phyloP scores from a whole-genome alignment of 2,329 filamentous ascomycete species.

The Botrytis hyacinthi region DNA sequence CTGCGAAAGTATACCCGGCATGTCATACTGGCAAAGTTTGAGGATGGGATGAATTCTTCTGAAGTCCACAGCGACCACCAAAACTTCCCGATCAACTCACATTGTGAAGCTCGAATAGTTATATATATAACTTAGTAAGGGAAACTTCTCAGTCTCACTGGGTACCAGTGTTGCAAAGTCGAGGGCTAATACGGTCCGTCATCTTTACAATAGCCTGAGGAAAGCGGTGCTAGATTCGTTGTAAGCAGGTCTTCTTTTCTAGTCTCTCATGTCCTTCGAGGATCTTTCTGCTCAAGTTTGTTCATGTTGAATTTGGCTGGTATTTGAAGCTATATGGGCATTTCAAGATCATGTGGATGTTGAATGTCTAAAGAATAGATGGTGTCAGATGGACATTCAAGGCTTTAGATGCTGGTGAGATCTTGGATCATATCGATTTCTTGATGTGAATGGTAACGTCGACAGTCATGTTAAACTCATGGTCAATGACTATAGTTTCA shows the following conservation, averaged over 20 bases:
- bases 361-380: neutral
- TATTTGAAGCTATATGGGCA: neutral
- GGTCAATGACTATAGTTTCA: slow-evolving; percentile 51
- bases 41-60: neutral
- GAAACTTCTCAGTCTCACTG: neutral
- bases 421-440: slow-evolving; percentile 42
- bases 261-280: neutral
- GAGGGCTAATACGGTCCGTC: slow-evolving; percentile 41
- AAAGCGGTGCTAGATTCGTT: slow-evolving; percentile 44
- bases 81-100: neutral
- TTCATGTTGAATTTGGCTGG: neutral
- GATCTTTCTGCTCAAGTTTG: neutral
- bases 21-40: neutral
- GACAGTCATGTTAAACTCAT: slow-evolving; percentile 43
- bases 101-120: neutral
- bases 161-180: slow-evolving; percentile 37
- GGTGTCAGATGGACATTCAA: neutral
- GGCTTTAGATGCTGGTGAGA: slow-evolving; percentile 40
- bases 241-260: neutral
- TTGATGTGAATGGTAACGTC: slow-evolving; percentile 47
- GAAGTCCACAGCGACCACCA: neutral
- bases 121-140: neutral
- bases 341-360: neutral
- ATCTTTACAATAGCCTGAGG: slow-evolving; percentile 36
- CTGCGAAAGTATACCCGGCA: neutral